phyloP scores from a whole-genome alignment of 108 stramenopile genomes.

The Nannochloropsis granulata region DNA sequence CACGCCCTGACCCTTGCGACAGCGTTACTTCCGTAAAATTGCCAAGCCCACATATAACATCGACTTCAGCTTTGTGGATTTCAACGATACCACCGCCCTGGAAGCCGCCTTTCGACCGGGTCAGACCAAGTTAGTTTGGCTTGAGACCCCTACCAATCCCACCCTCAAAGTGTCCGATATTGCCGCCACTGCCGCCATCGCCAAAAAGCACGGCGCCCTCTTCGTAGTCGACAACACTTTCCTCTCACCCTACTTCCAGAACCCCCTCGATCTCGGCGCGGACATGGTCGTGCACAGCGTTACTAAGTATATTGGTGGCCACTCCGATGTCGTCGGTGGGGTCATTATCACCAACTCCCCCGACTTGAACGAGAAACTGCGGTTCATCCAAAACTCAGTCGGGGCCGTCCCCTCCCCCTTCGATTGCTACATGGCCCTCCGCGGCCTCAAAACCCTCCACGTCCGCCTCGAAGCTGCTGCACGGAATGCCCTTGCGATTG shows the following conservation, averaged over 20 bases:
- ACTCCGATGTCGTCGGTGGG: conserved; percentile 70
- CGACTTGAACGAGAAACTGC: conserved; percentile 45
- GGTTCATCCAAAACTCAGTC: conserved; percentile 68
- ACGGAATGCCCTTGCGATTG: conserved; percentile 56
- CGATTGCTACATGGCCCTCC: conserved; percentile 67
- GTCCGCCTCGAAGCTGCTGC: conserved; percentile 51
- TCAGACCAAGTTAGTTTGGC: conserved; percentile 56
- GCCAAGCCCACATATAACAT: conserved; percentile 10
- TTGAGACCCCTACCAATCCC: conserved; percentile 82
- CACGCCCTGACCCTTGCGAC: background rate
- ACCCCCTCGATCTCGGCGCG: conserved; percentile 61
- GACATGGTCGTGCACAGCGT: conserved; percentile 63
- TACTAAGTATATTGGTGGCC: conserved; percentile 79
- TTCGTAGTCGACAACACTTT: conserved; percentile 87
- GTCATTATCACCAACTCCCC: conserved; percentile 54
- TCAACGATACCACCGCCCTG: background rate
- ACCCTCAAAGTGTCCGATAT: conserved; percentile 64
- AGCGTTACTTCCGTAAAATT: conserved; percentile 45
- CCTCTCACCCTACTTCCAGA: conserved; percentile 71
- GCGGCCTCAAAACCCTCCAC: conserved; percentile 75
- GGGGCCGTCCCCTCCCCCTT: conserved; percentile 77
- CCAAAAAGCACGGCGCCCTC: conserved; percentile 37
- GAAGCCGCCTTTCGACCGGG: conserved; percentile 8
- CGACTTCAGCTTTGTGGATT: conserved; percentile 16
- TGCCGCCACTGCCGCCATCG: conserved; percentile 41